Conservation (phyloP, 441 rosid species). For the Syzygium malaccense region DNA sequence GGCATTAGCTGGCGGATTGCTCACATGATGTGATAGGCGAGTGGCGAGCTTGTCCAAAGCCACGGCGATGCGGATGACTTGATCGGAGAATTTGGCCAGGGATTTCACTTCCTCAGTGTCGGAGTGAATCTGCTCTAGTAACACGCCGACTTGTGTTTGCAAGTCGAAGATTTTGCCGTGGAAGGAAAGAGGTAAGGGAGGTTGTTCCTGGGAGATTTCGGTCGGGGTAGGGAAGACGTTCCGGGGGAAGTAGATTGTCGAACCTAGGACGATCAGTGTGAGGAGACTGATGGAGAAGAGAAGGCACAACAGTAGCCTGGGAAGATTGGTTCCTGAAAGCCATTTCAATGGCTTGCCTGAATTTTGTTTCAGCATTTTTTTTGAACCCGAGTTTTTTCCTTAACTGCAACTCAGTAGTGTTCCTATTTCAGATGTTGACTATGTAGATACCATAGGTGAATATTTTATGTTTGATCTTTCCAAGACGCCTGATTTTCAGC, state of each 20-base stretch:
- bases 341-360: conserved; percentile 17
- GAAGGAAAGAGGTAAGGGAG: conserved; percentile 14
- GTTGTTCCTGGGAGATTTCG: neutral
- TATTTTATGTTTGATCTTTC: conserved; percentile 7
- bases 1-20: conserved; percentile 1
- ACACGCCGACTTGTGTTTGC: conserved; percentile 28
- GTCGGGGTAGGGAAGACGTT: conserved; percentile 7
- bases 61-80: conserved; percentile 31
- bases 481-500: conserved; percentile 7
- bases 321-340: conserved; percentile 16
- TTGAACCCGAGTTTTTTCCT: neutral
- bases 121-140: conserved; percentile 33
- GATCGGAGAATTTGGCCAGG: conserved; percentile 27
- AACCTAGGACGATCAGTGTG: conserved; percentile 12
- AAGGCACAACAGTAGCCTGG: conserved; percentile 13
- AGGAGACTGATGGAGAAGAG: conserved; percentile 21
- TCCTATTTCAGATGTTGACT: neutral
- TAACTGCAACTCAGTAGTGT: neutral
- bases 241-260: conserved; percentile 13
- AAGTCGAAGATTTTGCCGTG: conserved; percentile 24
- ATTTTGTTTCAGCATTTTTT: conserved; percentile 27
- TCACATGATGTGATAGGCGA: conserved; percentile 5
- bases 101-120: conserved; percentile 14
- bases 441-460: neutral
- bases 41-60: conserved; percentile 38